These are phyloP conservation scores for Begonia peltatifolia DNA, from an alignment of 306 rosid genomes.

Conservation along the genomic window DNA sequence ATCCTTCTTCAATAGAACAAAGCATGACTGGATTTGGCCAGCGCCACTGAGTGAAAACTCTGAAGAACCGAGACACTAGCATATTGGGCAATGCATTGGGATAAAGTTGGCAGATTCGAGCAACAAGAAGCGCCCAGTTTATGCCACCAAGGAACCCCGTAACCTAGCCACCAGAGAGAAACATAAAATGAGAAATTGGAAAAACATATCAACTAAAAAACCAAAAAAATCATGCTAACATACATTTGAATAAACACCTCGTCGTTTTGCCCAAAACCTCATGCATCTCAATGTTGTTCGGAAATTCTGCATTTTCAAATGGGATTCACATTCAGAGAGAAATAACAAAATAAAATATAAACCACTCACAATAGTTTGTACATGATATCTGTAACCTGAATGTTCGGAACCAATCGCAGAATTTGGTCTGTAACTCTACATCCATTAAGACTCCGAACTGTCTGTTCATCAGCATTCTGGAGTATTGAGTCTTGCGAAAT, in stretches of 20 bases:
- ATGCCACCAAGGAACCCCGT: constrained; percentile 97
- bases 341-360: constrained; percentile 3
- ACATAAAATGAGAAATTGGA: constrained; percentile 11
- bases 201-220: neutral
- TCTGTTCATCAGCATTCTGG: constrained; percentile 85
- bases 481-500: constrained; percentile 79
- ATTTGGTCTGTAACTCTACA: constrained; percentile 93
- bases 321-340: constrained; percentile 16
- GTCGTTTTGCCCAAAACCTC: constrained; percentile 93
- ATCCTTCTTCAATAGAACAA: constrained; percentile 77
- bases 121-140: constrained; percentile 95
- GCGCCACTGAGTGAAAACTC: constrained; percentile 91
- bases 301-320: constrained; percentile 50
- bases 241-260: constrained; percentile 97
- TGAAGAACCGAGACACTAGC: constrained; percentile 88
- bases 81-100: constrained; percentile 94
- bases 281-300: constrained; percentile 92
- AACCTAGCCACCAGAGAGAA: constrained; percentile 49
- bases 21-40: constrained; percentile 99
- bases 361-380: neutral
- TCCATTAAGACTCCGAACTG: constrained; percentile 95
- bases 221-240: constrained; percentile 7
- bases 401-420: constrained; percentile 84
- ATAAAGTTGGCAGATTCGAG: constrained; percentile 94
- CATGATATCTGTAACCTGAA: constrained; percentile 47